Conservation (phyloP, 495 filamentous ascomycete species). For the Glonium stellatum region DNA sequence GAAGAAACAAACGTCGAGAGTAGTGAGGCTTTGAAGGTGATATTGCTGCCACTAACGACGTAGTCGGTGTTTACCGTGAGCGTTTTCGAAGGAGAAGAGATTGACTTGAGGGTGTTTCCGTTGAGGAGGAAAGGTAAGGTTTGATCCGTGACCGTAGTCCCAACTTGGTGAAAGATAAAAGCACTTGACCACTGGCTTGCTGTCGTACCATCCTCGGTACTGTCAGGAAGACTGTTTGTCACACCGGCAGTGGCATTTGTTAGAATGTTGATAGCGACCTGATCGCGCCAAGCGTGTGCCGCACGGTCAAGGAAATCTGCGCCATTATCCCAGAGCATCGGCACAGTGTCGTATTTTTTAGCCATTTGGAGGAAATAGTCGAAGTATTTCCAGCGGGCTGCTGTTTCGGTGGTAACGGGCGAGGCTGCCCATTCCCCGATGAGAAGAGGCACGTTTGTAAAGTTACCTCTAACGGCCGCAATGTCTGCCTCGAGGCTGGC, state of each 20-base stretch:
- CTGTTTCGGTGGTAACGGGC: slow-evolving; percentile 44
- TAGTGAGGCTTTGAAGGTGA: slow-evolving; percentile 46
- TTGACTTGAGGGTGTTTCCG: slow-evolving; percentile 46
- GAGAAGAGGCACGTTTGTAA: slow-evolving; percentile 48
- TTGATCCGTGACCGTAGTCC: slow-evolving; percentile 39
- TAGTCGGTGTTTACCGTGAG: slow-evolving; percentile 42
- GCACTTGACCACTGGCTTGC: slow-evolving; percentile 45
- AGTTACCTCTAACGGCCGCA: slow-evolving; percentile 45
- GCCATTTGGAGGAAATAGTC: slow-evolving; percentile 48
- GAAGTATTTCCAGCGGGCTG: slow-evolving; percentile 52
- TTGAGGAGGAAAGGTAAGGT: slow-evolving; percentile 47
- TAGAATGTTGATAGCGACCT: slow-evolving; percentile 42
- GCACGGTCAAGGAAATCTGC: slow-evolving; percentile 43
- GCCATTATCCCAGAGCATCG: slow-evolving; percentile 56
- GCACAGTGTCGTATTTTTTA: slow-evolving; percentile 41
- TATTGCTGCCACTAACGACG: slow-evolving; percentile 37
- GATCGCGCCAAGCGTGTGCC: slow-evolving; percentile 45
- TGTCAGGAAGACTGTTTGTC: slow-evolving; percentile 48
- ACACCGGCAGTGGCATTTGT: slow-evolving; percentile 40
- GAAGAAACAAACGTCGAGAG: slow-evolving; percentile 41
- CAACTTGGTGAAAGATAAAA: slow-evolving; percentile 50
- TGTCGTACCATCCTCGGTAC: slow-evolving; percentile 43
- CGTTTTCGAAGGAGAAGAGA: slow-evolving; percentile 37
- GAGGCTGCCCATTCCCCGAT: slow-evolving; percentile 55
- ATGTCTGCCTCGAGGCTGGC: slow-evolving; percentile 46